Base-by-base conservation (phyloP, 495 filamentous ascomycete species). In the Xylaria sp. region DNA sequence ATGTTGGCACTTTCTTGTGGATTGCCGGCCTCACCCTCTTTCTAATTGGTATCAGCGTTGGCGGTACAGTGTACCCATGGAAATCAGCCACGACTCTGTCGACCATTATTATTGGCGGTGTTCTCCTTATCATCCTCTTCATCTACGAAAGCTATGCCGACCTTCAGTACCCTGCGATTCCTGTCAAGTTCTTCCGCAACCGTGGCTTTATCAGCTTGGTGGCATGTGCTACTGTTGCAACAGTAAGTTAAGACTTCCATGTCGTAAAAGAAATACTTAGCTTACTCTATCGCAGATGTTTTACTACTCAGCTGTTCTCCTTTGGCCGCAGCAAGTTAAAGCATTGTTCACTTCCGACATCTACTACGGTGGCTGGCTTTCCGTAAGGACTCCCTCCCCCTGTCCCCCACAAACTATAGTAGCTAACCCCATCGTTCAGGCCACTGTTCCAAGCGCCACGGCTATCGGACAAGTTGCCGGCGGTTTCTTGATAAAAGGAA, bases 1-100 rank as follows among this genome's bases (percentile, higher is more conserved):
- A 81, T 71, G 64, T 82, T 61, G 79, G 78, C 24, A 71, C 75
- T 15, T 76, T 78, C 63, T 71, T 78, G 62, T 87, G 80, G 73
- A 79, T 80, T 26, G 77, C 75, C 35, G 84, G 85, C 21, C 72
- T 86, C 3, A 73, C 82, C 35, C 75, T 87, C 37, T 75, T 88
- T 35, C 75, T 86, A 7, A 77, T 86, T 33, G 86, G 85, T 35
- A 77, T 89, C 29, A 80, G 81, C 52, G 87, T 85, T 84, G 86
- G 85, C 31, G 85, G 85, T 5, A 73, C 72, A 17, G 74, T 77
- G 0, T 87, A 88, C 75, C 78, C 84, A 0, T 87, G 85, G 86
- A 78, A 78, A 41, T 83, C 81, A n/a, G 80, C 79, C 11, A 79
- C 85, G 43, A 83, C 84, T 26, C 77, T 88, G 41, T 79, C 76